These are phyloP conservation scores for Syzygium grande DNA, from an alignment of 345 rosid genomes.

Conservation along the genomic window DNA sequence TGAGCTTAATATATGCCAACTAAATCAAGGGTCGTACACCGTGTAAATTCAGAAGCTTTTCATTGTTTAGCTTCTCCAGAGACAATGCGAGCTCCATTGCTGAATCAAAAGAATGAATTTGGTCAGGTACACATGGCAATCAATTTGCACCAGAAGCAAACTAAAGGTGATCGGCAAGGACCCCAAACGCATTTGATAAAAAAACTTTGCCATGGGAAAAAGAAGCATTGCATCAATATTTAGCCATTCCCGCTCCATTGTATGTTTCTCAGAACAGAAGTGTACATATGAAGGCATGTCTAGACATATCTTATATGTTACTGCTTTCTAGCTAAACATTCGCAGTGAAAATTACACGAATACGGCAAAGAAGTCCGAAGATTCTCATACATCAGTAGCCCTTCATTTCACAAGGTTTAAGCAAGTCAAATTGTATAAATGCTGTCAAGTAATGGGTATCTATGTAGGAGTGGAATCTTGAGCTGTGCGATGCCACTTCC, in stretches of 20 bases:
- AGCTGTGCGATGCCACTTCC: neutral
- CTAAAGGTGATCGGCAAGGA: neutral
- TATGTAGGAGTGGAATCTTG: neutral
- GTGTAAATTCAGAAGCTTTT: conserved; percentile 71
- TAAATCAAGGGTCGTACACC: conserved; percentile 18
- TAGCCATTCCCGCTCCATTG: neutral
- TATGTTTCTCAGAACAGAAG: neutral
- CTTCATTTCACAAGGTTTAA: neutral
- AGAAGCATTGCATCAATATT: neutral
- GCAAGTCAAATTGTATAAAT: neutral
- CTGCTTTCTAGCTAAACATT: neutral
- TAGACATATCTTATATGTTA: neutral
- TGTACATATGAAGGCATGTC: neutral
- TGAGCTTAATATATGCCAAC: neutral
- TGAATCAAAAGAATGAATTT: conserved; percentile 8
- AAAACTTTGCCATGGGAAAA: neutral
- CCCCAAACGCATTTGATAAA: neutral
- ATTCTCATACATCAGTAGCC: neutral
- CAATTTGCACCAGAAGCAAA: neutral
- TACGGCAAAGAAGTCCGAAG: neutral
- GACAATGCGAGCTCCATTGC: conserved; percentile 94
- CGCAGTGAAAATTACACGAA: neutral
- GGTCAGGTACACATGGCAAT: neutral
- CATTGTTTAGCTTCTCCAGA: conserved; percentile 83
- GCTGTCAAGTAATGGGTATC: neutral